phyloP scores from a whole-genome alignment of 768 basidiomycete species.

The Cubamyces sp. region DNA sequence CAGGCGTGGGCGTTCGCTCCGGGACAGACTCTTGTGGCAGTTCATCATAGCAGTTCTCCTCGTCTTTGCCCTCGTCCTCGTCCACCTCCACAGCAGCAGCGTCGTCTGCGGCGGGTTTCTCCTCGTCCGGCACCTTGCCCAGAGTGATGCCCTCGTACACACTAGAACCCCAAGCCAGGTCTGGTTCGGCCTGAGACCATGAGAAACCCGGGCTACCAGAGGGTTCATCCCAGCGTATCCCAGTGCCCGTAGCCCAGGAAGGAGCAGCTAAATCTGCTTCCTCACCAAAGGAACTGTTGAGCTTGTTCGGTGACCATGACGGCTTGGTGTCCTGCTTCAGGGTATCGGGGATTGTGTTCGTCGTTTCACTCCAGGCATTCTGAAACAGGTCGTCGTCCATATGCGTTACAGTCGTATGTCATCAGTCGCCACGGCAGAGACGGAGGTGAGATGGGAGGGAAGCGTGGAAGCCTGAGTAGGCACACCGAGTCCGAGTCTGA shows the following conservation, averaged over 20 bases:
- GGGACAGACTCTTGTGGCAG: background rate
- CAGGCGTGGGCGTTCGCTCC: background rate
- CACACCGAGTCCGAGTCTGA: background rate
- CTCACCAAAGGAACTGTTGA: constrained; percentile 38
- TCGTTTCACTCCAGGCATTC: constrained; percentile 65
- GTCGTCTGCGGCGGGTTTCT: background rate
- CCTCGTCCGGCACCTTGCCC: constrained; percentile 29
- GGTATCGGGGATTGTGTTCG: constrained; percentile 32
- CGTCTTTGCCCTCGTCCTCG: background rate
- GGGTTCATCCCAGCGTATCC: constrained; percentile 52
- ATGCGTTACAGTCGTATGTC: constrained; percentile 17
- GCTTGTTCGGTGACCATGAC: constrained; percentile 25
- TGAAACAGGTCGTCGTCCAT: constrained; percentile 86
- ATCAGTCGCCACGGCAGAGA: constrained; percentile 14
- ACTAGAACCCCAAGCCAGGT: constrained; percentile 37
- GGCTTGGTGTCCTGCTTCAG: constrained; percentile 9
- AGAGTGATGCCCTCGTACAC: constrained; percentile 47
- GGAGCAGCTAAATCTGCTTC: constrained; percentile 62
- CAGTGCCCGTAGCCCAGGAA: constrained; percentile 56
- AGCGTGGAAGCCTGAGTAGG: constrained; percentile 1
- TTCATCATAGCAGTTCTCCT: background rate
- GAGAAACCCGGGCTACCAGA: constrained; percentile 43
- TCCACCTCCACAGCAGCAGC: background rate
- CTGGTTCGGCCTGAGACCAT: constrained; percentile 43
- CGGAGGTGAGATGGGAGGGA: background rate